Conservation (phyloP, 1,284 basidiomycete genomes). For the Ceraceosorus bombacis region DNA sequence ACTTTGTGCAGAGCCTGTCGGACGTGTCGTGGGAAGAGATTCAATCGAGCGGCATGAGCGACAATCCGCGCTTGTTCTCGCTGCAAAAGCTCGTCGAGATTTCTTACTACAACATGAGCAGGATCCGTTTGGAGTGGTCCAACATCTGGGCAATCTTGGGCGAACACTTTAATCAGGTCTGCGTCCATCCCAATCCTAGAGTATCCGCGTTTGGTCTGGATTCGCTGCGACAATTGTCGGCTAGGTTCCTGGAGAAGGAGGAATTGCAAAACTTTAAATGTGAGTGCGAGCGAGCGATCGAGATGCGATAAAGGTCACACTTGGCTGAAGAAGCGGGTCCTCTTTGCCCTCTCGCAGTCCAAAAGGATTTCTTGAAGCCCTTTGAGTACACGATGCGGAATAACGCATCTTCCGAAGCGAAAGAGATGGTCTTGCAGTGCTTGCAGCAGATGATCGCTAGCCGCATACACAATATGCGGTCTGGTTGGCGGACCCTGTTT, state of each 20-base stretch:
- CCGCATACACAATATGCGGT: constrained; percentile 85
- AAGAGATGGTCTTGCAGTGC: constrained; percentile 97
- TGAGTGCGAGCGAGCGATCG: not conserved
- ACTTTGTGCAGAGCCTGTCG: constrained; percentile 91
- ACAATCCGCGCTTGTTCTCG: constrained; percentile 86
- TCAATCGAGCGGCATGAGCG: constrained; percentile 82
- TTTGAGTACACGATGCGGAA: constrained; percentile 98
- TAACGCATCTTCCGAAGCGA: constrained; percentile 86
- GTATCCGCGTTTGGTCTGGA: constrained; percentile 96
- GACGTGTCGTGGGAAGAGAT: constrained; percentile 99
- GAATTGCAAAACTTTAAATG: constrained; percentile 94
- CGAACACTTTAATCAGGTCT: constrained; percentile 98
- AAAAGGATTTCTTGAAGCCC: constrained; percentile 96
- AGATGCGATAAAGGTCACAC: not conserved
- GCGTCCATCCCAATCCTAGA: constrained; percentile 93
- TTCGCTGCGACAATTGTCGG: constrained; percentile 92
- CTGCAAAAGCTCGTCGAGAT: constrained; percentile 98
- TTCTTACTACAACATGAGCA: constrained; percentile 98
- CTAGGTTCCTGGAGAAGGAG: constrained; percentile 98
- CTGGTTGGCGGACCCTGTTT: constrained; percentile 99
- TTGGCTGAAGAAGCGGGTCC: not conserved
- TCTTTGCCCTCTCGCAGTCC: constrained; percentile 52
- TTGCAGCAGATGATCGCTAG: constrained; percentile 98
- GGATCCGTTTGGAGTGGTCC: constrained; percentile 97
- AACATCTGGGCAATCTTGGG: constrained; percentile 96